phyloP scores from a whole-genome alignment of 1,139 yeast species.

The Sugiyamaella xylanicola region DNA sequence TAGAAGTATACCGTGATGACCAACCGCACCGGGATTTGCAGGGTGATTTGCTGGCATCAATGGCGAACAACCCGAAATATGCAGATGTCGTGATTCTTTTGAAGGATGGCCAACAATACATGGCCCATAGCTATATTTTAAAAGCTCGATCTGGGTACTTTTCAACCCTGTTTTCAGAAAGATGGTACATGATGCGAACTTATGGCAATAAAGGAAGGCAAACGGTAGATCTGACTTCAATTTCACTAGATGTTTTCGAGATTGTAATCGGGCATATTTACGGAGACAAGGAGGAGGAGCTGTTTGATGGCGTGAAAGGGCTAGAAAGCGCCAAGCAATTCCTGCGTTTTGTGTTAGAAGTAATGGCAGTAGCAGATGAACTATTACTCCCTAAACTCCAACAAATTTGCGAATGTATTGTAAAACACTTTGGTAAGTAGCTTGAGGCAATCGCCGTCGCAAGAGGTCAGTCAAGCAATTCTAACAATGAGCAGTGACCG shows the following conservation, averaged over 20 bases:
- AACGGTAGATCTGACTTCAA: conserved; percentile 50
- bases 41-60: conserved; percentile 24
- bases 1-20: conserved; percentile 29
- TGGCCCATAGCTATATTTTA: conserved; percentile 56
- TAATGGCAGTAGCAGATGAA: conserved; percentile 66
- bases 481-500: conserved; percentile 41
- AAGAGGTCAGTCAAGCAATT: too few relatives aligned
- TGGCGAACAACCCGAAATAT: conserved; percentile 22
- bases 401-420: conserved; percentile 60
- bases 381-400: conserved; percentile 62
- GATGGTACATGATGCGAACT: conserved; percentile 50
- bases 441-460: too few relatives aligned
- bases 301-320: conserved; percentile 49
- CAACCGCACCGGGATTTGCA: conserved; percentile 26
- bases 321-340: conserved; percentile 49
- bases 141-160: conserved; percentile 63
- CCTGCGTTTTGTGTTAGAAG: conserved; percentile 57
- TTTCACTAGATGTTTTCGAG: conserved; percentile 50
- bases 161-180: conserved; percentile 55
- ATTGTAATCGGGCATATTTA: conserved; percentile 59
- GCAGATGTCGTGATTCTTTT: conserved; percentile 44
- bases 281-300: conserved; percentile 51
- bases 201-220: conserved; percentile 24
- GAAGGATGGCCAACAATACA: conserved; percentile 46
- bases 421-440: conserved; percentile 53